Evolutionary conservation across 2,329 filamentous ascomycete genomes (phyloP).

Genomic region (Tolypocladium tropicale): DNA sequence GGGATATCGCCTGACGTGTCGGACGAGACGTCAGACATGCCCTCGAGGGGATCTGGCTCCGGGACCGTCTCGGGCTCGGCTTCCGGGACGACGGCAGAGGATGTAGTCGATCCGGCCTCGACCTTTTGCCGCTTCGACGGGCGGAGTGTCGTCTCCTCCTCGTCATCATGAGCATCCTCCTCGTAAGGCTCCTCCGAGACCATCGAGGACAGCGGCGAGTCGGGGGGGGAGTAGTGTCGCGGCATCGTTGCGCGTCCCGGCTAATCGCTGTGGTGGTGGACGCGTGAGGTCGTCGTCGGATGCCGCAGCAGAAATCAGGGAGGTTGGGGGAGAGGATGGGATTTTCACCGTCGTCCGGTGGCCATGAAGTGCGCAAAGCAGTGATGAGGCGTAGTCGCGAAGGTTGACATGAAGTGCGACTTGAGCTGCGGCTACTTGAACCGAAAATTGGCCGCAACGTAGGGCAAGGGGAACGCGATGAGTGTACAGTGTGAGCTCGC

Average conservation of each 20-base stretch:
- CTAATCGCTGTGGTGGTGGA: neutral
- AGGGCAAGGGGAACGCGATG: conserved; percentile 1
- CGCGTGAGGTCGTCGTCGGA: neutral
- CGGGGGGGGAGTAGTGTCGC: conserved; percentile 23
- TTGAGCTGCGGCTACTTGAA: neutral
- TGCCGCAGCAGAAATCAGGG: neutral
- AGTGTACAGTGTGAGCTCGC: neutral
- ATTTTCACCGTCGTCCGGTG: neutral
- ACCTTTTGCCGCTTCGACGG: conserved; percentile 38
- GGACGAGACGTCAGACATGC: conserved; percentile 67
- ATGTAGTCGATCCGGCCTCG: conserved; percentile 32
- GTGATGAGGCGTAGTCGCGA: neutral
- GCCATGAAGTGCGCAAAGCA: neutral
- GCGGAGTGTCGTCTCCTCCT: conserved; percentile 27
- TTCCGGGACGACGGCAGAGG: conserved; percentile 31
- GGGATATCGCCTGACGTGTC: conserved; percentile 84
- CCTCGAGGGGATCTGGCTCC: conserved; percentile 43
- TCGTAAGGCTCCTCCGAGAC: conserved; percentile 35
- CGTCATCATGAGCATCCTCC: conserved; percentile 32
- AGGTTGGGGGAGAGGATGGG: neutral
- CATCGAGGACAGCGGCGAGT: conserved; percentile 38
- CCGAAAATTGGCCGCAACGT: neutral
- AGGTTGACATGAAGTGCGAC: neutral
- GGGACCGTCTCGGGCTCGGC: conserved; percentile 34
- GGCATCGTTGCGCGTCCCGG: conserved; percentile 1